Evolutionary conservation across 139 green algal species (phyloP).

Genomic region (Zygnema cylindricum): DNA sequence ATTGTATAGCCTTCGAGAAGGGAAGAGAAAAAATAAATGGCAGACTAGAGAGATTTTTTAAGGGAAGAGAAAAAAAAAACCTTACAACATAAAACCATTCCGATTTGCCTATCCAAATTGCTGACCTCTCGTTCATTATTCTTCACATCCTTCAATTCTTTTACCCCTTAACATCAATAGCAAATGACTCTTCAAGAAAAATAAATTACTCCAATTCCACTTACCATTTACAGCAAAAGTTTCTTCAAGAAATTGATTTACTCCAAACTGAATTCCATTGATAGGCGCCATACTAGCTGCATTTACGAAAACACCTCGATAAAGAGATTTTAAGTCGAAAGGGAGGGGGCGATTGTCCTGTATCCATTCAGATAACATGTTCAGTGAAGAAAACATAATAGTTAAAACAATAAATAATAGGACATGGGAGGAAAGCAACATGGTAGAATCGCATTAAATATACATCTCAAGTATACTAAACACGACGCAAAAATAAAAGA

Average conservation of each 20-base stretch:
- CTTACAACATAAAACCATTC: too few species aligned
- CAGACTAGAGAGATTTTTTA: too few species aligned
- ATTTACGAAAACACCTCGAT: constrained; percentile 60
- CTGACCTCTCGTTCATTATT: too few species aligned
- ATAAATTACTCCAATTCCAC: neutral
- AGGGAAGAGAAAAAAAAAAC: too few species aligned
- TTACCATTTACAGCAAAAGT: constrained; percentile 3
- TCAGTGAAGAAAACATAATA: too few species aligned
- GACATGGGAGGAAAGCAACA: neutral
- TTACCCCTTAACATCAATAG: too few species aligned
- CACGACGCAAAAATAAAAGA: constrained; percentile 14
- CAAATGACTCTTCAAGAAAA: too few species aligned
- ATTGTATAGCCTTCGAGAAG: too few species aligned
- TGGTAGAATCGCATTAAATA: neutral
- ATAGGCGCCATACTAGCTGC: constrained; percentile 57
- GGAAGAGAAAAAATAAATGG: too few species aligned
- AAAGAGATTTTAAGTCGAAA: constrained; percentile 47
- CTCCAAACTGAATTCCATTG: constrained; percentile 65
- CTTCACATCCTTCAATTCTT: too few species aligned
- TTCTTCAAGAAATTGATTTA: constrained; percentile 50
- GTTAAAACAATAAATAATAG: neutral
- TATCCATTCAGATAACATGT: too few species aligned
- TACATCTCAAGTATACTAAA: neutral
- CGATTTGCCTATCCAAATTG: too few species aligned
- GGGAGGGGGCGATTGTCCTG: constrained; percentile 53